A percentile compares a stretch with the other conserved stretches of the same genome.
These are phyloP conservation scores for Clausena lansium DNA, from an alignment of 345 rosid species.

Conservation along the genomic window DNA sequence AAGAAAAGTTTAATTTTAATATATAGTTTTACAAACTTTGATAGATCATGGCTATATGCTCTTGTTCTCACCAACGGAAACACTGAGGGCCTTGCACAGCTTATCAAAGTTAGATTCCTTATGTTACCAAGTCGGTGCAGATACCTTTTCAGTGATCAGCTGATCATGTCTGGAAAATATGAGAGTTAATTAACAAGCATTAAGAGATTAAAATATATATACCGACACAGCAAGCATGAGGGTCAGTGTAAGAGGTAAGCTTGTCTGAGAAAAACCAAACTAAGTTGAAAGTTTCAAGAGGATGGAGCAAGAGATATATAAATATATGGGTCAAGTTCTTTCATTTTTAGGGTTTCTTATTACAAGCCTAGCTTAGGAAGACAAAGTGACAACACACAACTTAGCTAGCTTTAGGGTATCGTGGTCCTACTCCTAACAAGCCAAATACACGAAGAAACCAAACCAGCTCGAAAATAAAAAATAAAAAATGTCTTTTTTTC, in stretches of 20 bases:
- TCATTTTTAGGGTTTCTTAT: neutral
- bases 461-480: constrained; percentile 3
- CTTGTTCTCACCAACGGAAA: constrained; percentile 19
- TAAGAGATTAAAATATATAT: neutral
- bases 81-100: constrained; percentile 26
- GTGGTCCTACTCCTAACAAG: constrained; percentile 18
- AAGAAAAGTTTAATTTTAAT: neutral
- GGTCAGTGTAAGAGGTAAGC: constrained; percentile 3
- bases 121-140: constrained; percentile 32
- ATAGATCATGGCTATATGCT: neutral
- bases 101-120: constrained; percentile 20
- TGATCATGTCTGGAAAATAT: neutral
- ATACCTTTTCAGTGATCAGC: neutral
- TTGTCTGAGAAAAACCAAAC: constrained; percentile 8
- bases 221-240: constrained; percentile 17
- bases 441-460: constrained; percentile 6
- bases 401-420: neutral
- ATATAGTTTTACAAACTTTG: neutral
- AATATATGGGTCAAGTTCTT: neutral
- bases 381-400: constrained; percentile 22
- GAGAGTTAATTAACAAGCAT: neutral
- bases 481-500: constrained; percentile 11
- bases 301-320: neutral
- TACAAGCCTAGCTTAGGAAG: neutral
- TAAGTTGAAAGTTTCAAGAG: neutral